These are phyloP conservation scores for Spathaspora jeffriesii DNA, from an alignment of 1,139 yeast species.

Conservation along the genomic window DNA sequence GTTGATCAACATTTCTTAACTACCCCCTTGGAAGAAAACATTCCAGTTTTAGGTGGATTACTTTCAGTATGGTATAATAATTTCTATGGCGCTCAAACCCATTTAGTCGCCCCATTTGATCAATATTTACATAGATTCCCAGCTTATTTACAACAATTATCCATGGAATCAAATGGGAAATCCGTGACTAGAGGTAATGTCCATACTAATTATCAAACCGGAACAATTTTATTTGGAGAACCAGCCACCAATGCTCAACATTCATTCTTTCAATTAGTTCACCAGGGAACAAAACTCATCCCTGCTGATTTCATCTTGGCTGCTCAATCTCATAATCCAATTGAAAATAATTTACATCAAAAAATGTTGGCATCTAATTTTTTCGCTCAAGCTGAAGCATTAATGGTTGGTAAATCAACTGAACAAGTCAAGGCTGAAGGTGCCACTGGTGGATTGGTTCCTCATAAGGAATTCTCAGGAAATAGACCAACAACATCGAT, in stretches of 20 bases:
- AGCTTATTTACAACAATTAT: conserved; percentile 96
- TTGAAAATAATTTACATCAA: conserved; percentile 92
- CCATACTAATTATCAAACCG: conserved; percentile 93
- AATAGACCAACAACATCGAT: conserved; percentile 99
- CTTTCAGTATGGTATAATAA: conserved; percentile 97
- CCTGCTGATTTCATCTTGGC: conserved; percentile 97
- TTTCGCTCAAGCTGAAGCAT: conserved; percentile 98
- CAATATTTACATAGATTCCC: conserved; percentile 99
- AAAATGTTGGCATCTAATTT: conserved; percentile 97
- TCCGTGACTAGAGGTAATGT: conserved; percentile 91
- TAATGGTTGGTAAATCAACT: conserved; percentile 93
- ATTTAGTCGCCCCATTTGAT: conserved; percentile 96
- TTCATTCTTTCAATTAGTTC: conserved; percentile 98
- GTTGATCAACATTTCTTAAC: conserved; percentile 86
- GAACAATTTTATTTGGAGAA: conserved; percentile 94
- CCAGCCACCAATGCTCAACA: conserved; percentile 99
- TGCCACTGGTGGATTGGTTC: conserved; percentile 79
- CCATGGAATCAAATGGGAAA: conserved; percentile 99
- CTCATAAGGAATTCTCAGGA: conserved; percentile 96
- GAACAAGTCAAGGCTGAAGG: conserved; percentile 88
- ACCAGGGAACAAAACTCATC: conserved; percentile 97
- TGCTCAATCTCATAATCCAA: conserved; percentile 98
- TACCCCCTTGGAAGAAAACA: conserved; percentile 87
- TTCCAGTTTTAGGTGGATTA: conserved; percentile 91
- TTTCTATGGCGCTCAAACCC: conserved; percentile 97